Base-by-base conservation (phyloP, 768 basidiomycete species). In the Pleurotus tuber-regium region DNA sequence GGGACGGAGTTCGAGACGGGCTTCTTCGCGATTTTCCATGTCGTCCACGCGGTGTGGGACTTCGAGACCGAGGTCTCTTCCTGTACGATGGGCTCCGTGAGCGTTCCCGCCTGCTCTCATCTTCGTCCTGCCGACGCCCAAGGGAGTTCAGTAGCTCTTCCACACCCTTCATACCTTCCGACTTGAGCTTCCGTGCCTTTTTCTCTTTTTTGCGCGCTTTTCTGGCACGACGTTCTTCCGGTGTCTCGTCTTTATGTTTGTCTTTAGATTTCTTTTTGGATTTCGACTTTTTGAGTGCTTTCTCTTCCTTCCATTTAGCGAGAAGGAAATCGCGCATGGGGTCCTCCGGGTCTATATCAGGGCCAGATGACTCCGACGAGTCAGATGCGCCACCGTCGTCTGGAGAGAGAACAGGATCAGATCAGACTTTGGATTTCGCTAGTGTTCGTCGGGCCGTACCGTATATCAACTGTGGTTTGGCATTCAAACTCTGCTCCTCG, bases 291-390 rank as follows among this genome's bases (percentile, higher is more conserved):
- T 86, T 87, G 52, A 75, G 68, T 2, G 77, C 82, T 57, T 85
- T 88, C 62, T 82, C 80, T 62, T 92, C 89, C 58, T 72, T 80
- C 59, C 80, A 78, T 64, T 95, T 80, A 1, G 83, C 78, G 31
- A 94, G 70, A 28, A 99, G 74, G 64, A 91, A 98, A 55, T 94
- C 95, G 24, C 87, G 83, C 97, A 99, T 98, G 1, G 97, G 97
- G 68, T 99, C 97, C 64, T 98, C 96, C 1, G 90, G 91, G 65
- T 98, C 95, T 51, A 97, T 88, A 7, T 81, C 76, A 23, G 84
- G 78, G 14, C 71, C 77, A 14, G 84, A 78, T 2, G 79, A 78
- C 12, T 72, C 84, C 1, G 87, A 86, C 3, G 86, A 85, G 28
- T 88, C 86, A 4, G 87, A 83, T 2, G 66, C 78, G 1, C 66